These are phyloP conservation scores for Chalciporus sp. DNA, from an alignment of 1,284 basidiomycete genomes.

Conservation along the genomic window DNA sequence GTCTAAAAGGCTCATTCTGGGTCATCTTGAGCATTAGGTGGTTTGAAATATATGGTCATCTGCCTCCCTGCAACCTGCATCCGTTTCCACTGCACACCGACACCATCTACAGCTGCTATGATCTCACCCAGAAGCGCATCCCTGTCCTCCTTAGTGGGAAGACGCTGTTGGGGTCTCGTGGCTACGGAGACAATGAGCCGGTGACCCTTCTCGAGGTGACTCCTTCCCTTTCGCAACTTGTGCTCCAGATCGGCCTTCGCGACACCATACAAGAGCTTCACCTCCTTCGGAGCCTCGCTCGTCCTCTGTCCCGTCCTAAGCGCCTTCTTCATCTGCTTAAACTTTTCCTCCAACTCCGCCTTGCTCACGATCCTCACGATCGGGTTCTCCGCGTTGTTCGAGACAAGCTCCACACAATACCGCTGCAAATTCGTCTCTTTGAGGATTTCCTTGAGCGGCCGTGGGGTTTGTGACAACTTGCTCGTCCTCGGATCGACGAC, in stretches of 20 bases:
- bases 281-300: slow-evolving; percentile 59
- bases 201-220: slow-evolving; percentile 61
- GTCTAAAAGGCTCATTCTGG: slow-evolving; percentile 9
- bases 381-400: slow-evolving; percentile 41
- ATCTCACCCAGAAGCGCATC: slow-evolving; percentile 44
- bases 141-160: slow-evolving; percentile 40
- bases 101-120: slow-evolving; percentile 42
- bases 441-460: slow-evolving; percentile 42
- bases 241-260: slow-evolving; percentile 62
- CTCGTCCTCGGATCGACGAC: slow-evolving; percentile 52
- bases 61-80: slow-evolving; percentile 41
- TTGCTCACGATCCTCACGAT: slow-evolving; percentile 55
- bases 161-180: slow-evolving; percentile 46
- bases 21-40: slow-evolving; percentile 21
- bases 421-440: slow-evolving; percentile 34
- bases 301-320: slow-evolving; percentile 37
- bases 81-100: slow-evolving; percentile 55
- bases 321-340: slow-evolving; percentile 39
- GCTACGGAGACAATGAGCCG: slow-evolving; percentile 61
- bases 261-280: slow-evolving; percentile 74
- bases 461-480: slow-evolving; percentile 39
- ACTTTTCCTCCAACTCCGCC: slow-evolving; percentile 37
- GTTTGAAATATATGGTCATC: slow-evolving; percentile 44
- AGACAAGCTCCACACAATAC: slow-evolving; percentile 55
- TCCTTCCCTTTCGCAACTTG: slow-evolving; percentile 63